Conservation (phyloP, 169 alveolate species). For the Cryptosporidium andersoni region DNA sequence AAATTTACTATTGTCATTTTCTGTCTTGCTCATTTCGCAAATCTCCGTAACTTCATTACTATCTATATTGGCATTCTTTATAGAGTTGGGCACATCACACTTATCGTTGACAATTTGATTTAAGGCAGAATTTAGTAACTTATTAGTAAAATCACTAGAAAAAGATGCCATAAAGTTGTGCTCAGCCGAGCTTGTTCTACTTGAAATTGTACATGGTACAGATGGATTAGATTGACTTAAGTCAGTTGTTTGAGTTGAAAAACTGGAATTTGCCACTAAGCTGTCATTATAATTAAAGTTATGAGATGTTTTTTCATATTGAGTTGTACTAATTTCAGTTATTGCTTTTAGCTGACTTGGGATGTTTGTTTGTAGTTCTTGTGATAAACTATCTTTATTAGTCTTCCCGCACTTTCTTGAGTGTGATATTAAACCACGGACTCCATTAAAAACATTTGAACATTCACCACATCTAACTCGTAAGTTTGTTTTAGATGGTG, state of each 20-base stretch:
- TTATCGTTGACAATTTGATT: no score
- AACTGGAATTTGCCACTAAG: no score
- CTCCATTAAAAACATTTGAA: constrained; percentile 40
- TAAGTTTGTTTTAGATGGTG: constrained; percentile 65
- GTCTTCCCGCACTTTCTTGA: constrained; percentile 26
- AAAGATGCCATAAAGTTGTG: no score
- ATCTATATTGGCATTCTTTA: no score
- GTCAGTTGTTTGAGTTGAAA: constrained; percentile 16
- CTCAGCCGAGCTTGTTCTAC: no score
- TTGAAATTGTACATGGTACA: no score
- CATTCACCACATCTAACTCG: constrained; percentile 59
- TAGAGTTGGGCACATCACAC: no score
- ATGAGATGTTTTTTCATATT: not conserved
- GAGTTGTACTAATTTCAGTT: not conserved
- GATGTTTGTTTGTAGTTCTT: constrained; percentile 5
- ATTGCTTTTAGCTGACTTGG: not conserved
- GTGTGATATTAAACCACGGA: constrained; percentile 38
- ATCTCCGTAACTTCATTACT: no score
- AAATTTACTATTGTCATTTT: not conserved
- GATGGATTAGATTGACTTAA: constrained; percentile 18
- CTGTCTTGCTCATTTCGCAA: not conserved
- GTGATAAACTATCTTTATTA: constrained; percentile 5
- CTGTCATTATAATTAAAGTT: not conserved
- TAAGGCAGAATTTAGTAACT: no score
- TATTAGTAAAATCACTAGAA: no score